Conservation (phyloP, 1,284 basidiomycete genomes). For the Ceratobasidium theobromae region DNA sequence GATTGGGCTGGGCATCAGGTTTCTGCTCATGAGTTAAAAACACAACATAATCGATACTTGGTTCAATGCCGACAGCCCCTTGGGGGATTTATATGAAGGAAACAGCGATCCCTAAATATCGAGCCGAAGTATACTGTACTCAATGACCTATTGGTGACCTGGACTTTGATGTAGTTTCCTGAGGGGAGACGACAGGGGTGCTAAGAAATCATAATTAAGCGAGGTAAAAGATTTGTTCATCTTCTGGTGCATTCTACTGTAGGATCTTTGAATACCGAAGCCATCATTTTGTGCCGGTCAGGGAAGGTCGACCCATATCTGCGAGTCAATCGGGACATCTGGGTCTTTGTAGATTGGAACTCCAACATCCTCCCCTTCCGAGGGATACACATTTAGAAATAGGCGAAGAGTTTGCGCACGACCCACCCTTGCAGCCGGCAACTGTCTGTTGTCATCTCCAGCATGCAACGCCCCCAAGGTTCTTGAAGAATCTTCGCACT, state of each 20-base stretch:
- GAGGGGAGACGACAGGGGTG: not conserved
- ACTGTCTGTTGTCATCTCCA: slow-evolving; percentile 17
- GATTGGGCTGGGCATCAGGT: too few relatives aligned
- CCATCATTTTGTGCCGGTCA: slow-evolving; percentile 7
- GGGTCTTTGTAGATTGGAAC: slow-evolving; percentile 1
- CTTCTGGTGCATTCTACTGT: not conserved
- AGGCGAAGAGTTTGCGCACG: not conserved
- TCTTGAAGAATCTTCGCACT: slow-evolving; percentile 3
- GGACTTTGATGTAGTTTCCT: not conserved
- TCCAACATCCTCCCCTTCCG: slow-evolving; percentile 1
- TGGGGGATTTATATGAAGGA: not conserved
- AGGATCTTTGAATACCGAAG: not conserved
- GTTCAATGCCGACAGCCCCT: not conserved
- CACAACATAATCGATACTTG: too few relatives aligned
- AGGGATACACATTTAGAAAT: not conserved
- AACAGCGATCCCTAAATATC: not conserved
- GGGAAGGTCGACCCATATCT: slow-evolving; percentile 19
- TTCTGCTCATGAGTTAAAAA: too few relatives aligned
- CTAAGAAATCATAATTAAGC: not conserved
- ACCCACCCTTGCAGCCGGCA: slow-evolving; percentile 6
- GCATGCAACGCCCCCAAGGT: not conserved
- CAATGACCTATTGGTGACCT: not conserved
- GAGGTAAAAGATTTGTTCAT: not conserved
- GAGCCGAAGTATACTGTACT: not conserved
- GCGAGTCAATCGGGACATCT: slow-evolving; percentile 12